phyloP scores from a whole-genome alignment of 1,284 basidiomycete species.

The Phlebopus sp. region DNA sequence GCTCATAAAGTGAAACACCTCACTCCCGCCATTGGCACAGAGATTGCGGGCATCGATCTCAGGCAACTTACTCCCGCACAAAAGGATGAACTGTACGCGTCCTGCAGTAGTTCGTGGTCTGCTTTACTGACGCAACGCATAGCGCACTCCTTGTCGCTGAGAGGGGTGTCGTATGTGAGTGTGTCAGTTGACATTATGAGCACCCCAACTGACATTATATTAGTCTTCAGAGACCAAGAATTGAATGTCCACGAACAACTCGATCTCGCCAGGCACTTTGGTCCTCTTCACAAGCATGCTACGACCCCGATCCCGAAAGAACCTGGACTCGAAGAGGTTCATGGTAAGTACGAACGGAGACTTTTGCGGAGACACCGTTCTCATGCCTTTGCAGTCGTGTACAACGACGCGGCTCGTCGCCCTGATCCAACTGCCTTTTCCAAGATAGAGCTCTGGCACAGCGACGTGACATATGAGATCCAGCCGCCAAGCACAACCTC shows the following conservation, averaged over 20 bases:
- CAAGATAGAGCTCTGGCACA: constrained; percentile 81
- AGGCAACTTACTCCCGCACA: constrained; percentile 55
- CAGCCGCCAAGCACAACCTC: constrained; percentile 74
- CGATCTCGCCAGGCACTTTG: constrained; percentile 69
- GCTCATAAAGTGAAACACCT: constrained; percentile 58
- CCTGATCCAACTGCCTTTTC: constrained; percentile 70
- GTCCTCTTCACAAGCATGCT: constrained; percentile 80
- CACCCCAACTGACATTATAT: constrained; percentile 17
- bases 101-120: constrained; percentile 1
- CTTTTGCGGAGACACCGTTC: background rate
- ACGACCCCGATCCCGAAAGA: constrained; percentile 73
- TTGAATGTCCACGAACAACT: constrained; percentile 69
- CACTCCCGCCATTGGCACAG: constrained; percentile 65
- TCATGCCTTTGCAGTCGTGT: constrained; percentile 45
- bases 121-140: constrained; percentile 40
- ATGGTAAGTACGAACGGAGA: constrained; percentile 47
- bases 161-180: constrained; percentile 66
- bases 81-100: constrained; percentile 63
- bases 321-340: constrained; percentile 74
- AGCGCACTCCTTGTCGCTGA: constrained; percentile 69
- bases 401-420: constrained; percentile 64
- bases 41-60: constrained; percentile 61
- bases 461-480: constrained; percentile 77
- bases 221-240: constrained; percentile 74
- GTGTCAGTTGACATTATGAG: background rate